Base-by-base conservation (phyloP, 2,329 filamentous ascomycete genomes). In the Colletotrichum sublineola region DNA sequence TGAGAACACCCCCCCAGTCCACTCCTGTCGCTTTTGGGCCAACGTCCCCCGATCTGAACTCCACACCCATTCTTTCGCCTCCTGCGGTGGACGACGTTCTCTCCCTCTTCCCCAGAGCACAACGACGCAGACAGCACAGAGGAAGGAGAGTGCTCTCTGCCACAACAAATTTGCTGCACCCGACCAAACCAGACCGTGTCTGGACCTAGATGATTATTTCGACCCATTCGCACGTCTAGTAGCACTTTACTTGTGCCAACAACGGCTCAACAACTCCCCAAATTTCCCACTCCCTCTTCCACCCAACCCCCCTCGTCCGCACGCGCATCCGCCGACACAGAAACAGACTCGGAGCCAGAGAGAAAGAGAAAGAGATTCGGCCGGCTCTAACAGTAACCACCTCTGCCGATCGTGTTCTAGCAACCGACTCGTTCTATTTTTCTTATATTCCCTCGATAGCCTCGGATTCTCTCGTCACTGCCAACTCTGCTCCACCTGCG, bases 31-130 rank as follows among this genome's bases (percentile, higher is more conserved):
- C 46, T 69, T 72, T 69, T 72, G 70, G 66, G 70, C 42, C 70
- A 69, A 72, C 48, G 70, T 69, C 66, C 69, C 69, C 70, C 70
- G 66, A 72, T 69, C 70, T 70, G 44, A 69, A 72, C 70, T 72
- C 70, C 70, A 72, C 66, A 72, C 70, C 70, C 70, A 55, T 64
- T 60, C 70, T 55, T 70, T 72, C 66, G 70, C 70, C 66, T 72
- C 70, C 66, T 72, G 57, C 70, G 24, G 57, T 62, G 66, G 70
- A 72, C 70, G 70, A 72, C 70, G 70, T 57, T 72, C 66, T 65
- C 66, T 65, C 69, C 69, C 65, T 72, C 56, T 56, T 69, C 67
- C 62, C 62, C 60, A 72, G 70, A 69, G 66, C 70, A 72, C 60
- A 42, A 68, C 66, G 66, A 64, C 50, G 50, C 62, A 58, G 62